These are phyloP conservation scores for Dipteronia sinensis DNA, from an alignment of 345 rosid species.

Conservation along the genomic window DNA sequence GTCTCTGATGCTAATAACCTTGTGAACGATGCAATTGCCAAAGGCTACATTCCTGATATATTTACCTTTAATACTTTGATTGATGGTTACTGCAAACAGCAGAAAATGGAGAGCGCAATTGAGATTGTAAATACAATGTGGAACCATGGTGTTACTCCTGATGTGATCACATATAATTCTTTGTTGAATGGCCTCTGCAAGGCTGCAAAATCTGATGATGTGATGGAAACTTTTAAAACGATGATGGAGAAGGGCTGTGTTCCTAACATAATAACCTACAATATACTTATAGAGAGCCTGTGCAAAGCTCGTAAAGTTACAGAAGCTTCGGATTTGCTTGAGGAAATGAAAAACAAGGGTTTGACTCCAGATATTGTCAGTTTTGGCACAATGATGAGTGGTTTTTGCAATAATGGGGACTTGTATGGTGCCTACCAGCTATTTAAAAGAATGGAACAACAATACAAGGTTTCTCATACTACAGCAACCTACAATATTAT, in stretches of 20 bases:
- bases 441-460: constrained; percentile 58
- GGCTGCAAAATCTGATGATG: constrained; percentile 72
- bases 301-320: constrained; percentile 64
- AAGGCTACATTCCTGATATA: constrained; percentile 76
- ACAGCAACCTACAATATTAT: constrained; percentile 74
- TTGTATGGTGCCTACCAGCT: constrained; percentile 64
- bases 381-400: constrained; percentile 67
- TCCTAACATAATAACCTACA: constrained; percentile 81
- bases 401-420: constrained; percentile 67
- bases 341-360: constrained; percentile 55
- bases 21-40: constrained; percentile 62
- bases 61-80: constrained; percentile 88
- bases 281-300: constrained; percentile 81
- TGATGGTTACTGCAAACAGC: constrained; percentile 74
- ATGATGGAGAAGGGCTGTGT: constrained; percentile 71
- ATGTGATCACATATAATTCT: constrained; percentile 83
- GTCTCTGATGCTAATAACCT: constrained; percentile 74
- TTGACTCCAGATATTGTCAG: constrained; percentile 65
- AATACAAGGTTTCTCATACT: constrained; percentile 51
- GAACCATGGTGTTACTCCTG: constrained; percentile 67
- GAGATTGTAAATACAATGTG: constrained; percentile 70
- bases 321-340: constrained; percentile 66
- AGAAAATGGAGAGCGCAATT: constrained; percentile 74
- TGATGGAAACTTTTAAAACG: constrained; percentile 67
- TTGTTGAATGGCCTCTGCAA: constrained; percentile 91